These are phyloP conservation scores for Singerocomus rubriflavus DNA, from an alignment of 1,284 basidiomycete genomes.

Conservation along the genomic window DNA sequence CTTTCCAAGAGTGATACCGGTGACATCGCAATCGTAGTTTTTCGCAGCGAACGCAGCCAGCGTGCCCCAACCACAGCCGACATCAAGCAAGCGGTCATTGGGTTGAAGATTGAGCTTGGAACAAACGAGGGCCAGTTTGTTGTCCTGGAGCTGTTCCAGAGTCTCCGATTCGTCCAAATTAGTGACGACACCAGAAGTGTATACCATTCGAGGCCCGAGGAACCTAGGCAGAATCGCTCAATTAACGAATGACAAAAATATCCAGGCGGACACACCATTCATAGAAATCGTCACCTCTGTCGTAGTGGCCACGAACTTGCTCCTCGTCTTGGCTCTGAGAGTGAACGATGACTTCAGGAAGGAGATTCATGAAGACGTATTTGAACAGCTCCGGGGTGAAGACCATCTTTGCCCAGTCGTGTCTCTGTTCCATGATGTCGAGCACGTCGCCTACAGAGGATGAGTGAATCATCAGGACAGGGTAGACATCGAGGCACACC, in stretches of 20 bases:
- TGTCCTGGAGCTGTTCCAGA: constrained; percentile 96
- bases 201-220: constrained; percentile 95
- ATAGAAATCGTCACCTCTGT: constrained; percentile 96
- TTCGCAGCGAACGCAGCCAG: constrained; percentile 93
- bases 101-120: constrained; percentile 90
- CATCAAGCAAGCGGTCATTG: constrained; percentile 82
- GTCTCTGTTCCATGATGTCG: constrained; percentile 90
- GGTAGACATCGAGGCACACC: constrained; percentile 39
- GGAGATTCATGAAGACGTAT: constrained; percentile 86
- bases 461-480: constrained; percentile 12
- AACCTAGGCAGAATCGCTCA: constrained; percentile 51
- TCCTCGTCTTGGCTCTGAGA: constrained; percentile 90
- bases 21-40: constrained; percentile 94
- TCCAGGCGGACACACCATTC: constrained; percentile 54
- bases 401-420: constrained; percentile 93
- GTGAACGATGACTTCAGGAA: constrained; percentile 94
- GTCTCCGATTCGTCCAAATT: constrained; percentile 78
- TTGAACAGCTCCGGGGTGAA: constrained; percentile 88
- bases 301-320: constrained; percentile 96
- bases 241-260: neutral
- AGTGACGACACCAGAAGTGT: constrained; percentile 89
- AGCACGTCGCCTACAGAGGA: constrained; percentile 75
- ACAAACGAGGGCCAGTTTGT: constrained; percentile 95
- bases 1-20: constrained; percentile 90
- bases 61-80: constrained; percentile 99